Evolutionary conservation across 495 filamentous ascomycete species (phyloP).

Genomic region (Viridothelium virens): DNA sequence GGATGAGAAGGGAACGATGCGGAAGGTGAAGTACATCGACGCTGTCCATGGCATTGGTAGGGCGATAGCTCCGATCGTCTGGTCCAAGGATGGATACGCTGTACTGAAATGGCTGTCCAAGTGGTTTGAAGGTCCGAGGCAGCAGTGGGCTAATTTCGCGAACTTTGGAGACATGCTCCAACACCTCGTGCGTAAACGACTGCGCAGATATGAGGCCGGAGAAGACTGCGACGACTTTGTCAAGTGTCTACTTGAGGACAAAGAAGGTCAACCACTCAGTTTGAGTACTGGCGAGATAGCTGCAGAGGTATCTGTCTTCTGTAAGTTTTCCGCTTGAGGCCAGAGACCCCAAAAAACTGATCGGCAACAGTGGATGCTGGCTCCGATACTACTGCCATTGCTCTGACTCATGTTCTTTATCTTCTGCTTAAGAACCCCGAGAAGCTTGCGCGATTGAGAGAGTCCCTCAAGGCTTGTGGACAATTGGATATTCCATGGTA

Average conservation of each 20-base stretch:
- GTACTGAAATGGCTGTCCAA: slow-evolving; percentile 13
- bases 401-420: slow-evolving; percentile 28
- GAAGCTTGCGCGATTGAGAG: slow-evolving; percentile 23
- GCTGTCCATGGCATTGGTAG: slow-evolving; percentile 43
- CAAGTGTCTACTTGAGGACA: slow-evolving; percentile 46
- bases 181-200: slow-evolving; percentile 32
- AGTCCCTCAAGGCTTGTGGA: slow-evolving; percentile 16
- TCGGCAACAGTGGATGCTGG: slow-evolving; percentile 26
- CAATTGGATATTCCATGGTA: slow-evolving; percentile 31
- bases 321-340: neutral
- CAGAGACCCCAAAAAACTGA: neutral
- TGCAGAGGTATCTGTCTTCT: slow-evolving; percentile 25
- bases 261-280: slow-evolving; percentile 35
- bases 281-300: slow-evolving; percentile 27
- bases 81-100: slow-evolving; percentile 33
- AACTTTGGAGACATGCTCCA: slow-evolving; percentile 38
- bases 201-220: slow-evolving; percentile 40
- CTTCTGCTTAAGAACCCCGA: slow-evolving; percentile 23
- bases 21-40: slow-evolving; percentile 37
- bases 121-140: slow-evolving; percentile 33
- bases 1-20: slow-evolving; percentile 37
- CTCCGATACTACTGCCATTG: slow-evolving; percentile 28
- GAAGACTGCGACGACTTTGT: slow-evolving; percentile 51
- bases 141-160: slow-evolving; percentile 23
- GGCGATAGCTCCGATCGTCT: slow-evolving; percentile 39